These are phyloP conservation scores for Colletotrichum sp. DNA, from an alignment of 2,329 filamentous ascomycete genomes.

Conservation along the genomic window DNA sequence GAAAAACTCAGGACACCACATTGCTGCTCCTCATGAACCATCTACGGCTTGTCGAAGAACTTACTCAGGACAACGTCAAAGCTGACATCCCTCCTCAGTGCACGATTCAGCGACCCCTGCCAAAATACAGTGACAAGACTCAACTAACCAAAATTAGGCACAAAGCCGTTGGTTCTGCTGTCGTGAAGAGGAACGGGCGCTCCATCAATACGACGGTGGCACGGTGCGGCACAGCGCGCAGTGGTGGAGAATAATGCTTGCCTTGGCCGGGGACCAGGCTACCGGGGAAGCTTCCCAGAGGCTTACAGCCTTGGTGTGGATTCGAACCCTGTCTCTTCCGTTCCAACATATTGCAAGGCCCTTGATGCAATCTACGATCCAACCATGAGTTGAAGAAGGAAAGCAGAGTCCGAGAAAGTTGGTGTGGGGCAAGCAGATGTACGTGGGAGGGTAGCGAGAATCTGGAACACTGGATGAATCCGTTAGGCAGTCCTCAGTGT, in stretches of 20 bases:
- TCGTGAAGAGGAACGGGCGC: neutral
- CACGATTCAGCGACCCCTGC: neutral
- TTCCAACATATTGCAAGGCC: neutral
- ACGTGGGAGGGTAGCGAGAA: no score
- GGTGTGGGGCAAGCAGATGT: no score
- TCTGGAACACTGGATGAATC: no score
- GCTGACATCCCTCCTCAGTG: no score
- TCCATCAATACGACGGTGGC: neutral
- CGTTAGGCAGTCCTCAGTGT: no score
- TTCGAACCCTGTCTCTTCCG: neutral
- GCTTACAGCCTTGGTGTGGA: neutral
- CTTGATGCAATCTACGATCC: neutral
- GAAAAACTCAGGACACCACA: no score
- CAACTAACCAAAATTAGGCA: neutral
- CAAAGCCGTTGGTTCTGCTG: neutral
- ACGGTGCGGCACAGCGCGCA: neutral
- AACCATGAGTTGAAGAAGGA: neutral
- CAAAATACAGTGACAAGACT: neutral
- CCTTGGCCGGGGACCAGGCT: neutral
- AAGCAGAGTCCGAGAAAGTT: neutral
- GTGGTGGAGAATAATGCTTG: neutral
- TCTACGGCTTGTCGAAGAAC: no score
- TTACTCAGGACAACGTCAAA: no score
- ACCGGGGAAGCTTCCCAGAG: neutral
- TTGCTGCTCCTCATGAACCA: no score